phyloP scores from a whole-genome alignment of 805 yeast genomes.

The Zygotorulaspora chibaensis region DNA sequence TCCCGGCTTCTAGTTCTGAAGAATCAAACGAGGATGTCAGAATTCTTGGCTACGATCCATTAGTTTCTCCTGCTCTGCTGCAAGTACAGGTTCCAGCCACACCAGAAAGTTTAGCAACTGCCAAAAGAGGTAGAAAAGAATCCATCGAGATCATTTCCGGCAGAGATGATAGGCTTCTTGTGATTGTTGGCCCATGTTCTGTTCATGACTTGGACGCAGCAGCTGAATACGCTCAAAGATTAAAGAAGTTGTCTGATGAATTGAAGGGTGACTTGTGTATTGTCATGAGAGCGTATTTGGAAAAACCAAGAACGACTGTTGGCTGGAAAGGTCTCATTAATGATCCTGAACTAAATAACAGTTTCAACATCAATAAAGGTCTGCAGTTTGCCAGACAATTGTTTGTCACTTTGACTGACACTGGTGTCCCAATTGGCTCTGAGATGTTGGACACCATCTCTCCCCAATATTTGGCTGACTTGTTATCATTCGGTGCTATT shows the following conservation, averaged over 20 bases:
- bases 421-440: constrained; percentile 87
- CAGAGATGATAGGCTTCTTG: constrained; percentile 75
- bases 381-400: constrained; percentile 80
- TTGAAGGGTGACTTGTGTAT: constrained; percentile 72
- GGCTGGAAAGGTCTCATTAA: constrained; percentile 99
- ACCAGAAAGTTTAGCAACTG: constrained; percentile 52
- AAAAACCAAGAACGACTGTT: constrained; percentile 97
- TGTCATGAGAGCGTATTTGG: constrained; percentile 96
- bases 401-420: constrained; percentile 72
- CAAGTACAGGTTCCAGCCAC: constrained; percentile 78
- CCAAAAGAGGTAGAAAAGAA: constrained; percentile 71
- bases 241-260: constrained; percentile 64
- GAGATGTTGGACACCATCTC: constrained; percentile 98
- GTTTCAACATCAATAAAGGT: constrained; percentile 95
- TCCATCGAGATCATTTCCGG: constrained; percentile 71
- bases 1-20: constrained; percentile 41
- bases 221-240: constrained; percentile 72
- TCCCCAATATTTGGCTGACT: constrained; percentile 90
- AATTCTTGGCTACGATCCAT: constrained; percentile 88
- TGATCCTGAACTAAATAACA: constrained; percentile 90
- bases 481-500: constrained; percentile 92
- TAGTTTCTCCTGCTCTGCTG: constrained; percentile 86
- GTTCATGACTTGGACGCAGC: constrained; percentile 91
- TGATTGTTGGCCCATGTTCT: constrained; percentile 96
- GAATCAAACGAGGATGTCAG: constrained; percentile 69